A percentile compares a stretch with the other conserved stretches of the same genome.
These are phyloP conservation scores for Rhodofomes roseus DNA, from an alignment of 1,284 basidiomycete genomes.

Conservation along the genomic window DNA sequence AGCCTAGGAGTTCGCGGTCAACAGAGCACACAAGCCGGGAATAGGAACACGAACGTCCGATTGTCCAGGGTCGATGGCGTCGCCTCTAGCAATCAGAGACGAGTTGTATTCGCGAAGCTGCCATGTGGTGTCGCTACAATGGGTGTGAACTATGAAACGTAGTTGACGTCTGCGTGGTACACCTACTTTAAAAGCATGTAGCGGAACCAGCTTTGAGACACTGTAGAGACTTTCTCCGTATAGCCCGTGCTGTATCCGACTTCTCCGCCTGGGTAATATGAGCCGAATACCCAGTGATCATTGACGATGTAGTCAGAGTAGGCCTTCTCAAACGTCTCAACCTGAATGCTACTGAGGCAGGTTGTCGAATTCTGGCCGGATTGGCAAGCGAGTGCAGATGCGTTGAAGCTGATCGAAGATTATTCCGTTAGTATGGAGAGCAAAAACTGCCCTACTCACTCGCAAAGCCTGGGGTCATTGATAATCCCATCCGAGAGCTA, in stretches of 20 bases:
- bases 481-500: conserved; percentile 30
- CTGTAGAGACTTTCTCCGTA: conserved; percentile 6
- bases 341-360: conserved; percentile 30
- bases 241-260: conserved; percentile 8
- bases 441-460: conserved; percentile 6
- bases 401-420: conserved; percentile 18
- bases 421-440: not conserved
- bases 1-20: conserved; percentile 9
- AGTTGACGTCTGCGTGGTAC: not conserved
- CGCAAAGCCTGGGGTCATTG: conserved; percentile 31
- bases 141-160: not conserved
- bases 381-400: conserved; percentile 26
- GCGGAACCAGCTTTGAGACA: conserved; percentile 14
- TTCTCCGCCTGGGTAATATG: conserved; percentile 23
- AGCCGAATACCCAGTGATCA: conserved; percentile 18
- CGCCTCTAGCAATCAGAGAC: conserved; percentile 11
- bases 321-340: conserved; percentile 27
- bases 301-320: conserved; percentile 28
- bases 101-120: conserved; percentile 15
- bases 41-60: conserved; percentile 8
- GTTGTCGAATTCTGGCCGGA: conserved; percentile 18
- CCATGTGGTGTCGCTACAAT: conserved; percentile 18
- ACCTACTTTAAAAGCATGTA: conserved; percentile 19
- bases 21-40: not conserved
- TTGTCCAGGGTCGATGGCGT: conserved; percentile 19